Percentiles rank a stretch among this genome's conserved stretches.
Conservation (phyloP, 306 rosid species). For the Canavalia ensiformis region DNA sequence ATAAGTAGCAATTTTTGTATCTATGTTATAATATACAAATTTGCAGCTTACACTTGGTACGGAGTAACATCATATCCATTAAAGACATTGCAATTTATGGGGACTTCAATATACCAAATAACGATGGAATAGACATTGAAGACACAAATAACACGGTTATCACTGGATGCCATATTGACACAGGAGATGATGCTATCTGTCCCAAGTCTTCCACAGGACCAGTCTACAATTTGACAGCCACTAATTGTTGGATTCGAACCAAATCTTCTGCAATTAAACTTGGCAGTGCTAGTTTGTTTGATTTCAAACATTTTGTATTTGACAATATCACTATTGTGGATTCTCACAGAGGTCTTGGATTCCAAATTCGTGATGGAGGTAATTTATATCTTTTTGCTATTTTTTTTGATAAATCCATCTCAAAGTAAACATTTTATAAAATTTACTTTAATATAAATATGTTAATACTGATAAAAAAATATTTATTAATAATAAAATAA, state of each 20-base stretch:
- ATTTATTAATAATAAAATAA: no score
- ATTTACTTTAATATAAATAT: no score
- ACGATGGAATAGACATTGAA: conserved; percentile 81
- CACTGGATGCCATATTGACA: conserved; percentile 70
- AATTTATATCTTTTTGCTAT: not conserved
- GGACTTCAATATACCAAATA: conserved; percentile 77
- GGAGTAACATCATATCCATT: conserved; percentile 56
- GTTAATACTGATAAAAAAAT: no score
- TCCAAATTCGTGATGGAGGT: conserved; percentile 89
- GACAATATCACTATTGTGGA: conserved; percentile 77
- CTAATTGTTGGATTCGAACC: conserved; percentile 74
- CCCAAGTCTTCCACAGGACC: conserved; percentile 72
- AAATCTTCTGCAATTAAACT: conserved; percentile 81
- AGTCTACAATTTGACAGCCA: conserved; percentile 62
- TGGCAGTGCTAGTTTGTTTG: conserved; percentile 77
- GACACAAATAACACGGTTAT: conserved; percentile 75
- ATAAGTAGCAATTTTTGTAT: no score
- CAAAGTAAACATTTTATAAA: no score
- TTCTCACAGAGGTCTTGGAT: conserved; percentile 78
- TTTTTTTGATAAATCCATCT: not conserved
- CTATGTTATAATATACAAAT: not conserved
- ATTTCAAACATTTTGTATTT: conserved; percentile 64
- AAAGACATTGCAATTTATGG: conserved; percentile 71
- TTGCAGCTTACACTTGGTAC: conserved; percentile 74
- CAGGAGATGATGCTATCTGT: conserved; percentile 84